Evolutionary conservation across 192 early-diverging fungal species (phyloP), one percentile per base, ranked within the genome.

Genomic region (Rhizophagus clarus): DNA sequence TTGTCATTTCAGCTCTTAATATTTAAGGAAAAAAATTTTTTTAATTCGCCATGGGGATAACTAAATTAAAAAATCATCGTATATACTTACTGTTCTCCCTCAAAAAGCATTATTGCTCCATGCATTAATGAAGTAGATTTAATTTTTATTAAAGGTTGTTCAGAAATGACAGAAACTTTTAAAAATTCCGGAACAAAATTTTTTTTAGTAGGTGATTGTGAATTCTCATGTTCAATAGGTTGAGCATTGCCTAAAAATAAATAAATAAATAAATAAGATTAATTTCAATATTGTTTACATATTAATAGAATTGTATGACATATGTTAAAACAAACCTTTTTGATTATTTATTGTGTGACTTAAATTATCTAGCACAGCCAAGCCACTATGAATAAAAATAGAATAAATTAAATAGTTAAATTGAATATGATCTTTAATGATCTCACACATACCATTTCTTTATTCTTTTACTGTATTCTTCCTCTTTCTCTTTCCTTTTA

Each of bases 41-140:
- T 2, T 34, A 69, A 51, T 20, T 26, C 9, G 24, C 7, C 3
- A 8, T 11, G 6, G 68, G 37, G 47, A 78, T 28, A 29, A 24
- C 3, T 49, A 22, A 29, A 47, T 9, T 37, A 31, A 14, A 22
- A 32, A 61, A 37, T 29, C 2, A 11, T 51, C 49, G 14, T n/a
- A 47, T 63, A 37, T 49, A 76, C 83, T 34, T 84, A 95, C 93
- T 84, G 83, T 84, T 96, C 95, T 40, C 95, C 95, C 73, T 96
- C 94, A 78, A 92, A 96, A 12, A 96, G 75, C 93, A 95, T 96
- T 20, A 94, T 79, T 9, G 94, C 92, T 62, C 89, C 87, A 76
- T 92, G 89, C 80, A 84, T 82, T n/a, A 84, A 82, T 31, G 84
- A 92, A 26, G 85, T 91, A 22, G 76, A 87, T 73, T 81, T 91